Conservation (phyloP, 352 stramenopile species). For the Blastocystis sp. region DNA sequence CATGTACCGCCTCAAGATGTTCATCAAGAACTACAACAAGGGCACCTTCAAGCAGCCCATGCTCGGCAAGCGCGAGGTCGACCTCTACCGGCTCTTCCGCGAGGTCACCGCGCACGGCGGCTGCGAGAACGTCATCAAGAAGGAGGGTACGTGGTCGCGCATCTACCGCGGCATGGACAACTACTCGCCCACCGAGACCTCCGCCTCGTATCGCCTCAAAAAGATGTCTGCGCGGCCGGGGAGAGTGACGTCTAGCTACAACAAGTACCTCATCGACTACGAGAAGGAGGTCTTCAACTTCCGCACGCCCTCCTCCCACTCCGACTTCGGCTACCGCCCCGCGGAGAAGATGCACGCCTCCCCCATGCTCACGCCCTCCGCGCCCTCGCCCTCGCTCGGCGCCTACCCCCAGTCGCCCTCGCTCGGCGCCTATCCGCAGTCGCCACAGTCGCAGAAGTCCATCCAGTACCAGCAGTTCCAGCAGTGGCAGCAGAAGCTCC, state of each 20-base stretch:
- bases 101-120: slow-evolving; percentile 48
- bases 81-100: slow-evolving; percentile 52
- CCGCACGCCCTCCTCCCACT: neutral
- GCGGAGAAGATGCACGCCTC: neutral
- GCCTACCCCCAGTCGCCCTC: neutral
- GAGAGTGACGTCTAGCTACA: neutral
- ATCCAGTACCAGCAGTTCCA: neutral
- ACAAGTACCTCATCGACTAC: slow-evolving; percentile 44
- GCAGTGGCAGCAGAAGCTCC: neutral
- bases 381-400: neutral
- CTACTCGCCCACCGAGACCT: slow-evolving; percentile 42
- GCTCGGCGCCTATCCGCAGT: neutral
- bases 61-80: slow-evolving; percentile 31
- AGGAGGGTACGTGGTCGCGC: slow-evolving; percentile 47
- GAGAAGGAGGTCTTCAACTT: slow-evolving; percentile 55
- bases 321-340: neutral
- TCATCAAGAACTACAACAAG: neutral
- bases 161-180: slow-evolving; percentile 53
- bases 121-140: slow-evolving; percentile 37
- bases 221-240: neutral
- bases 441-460: neutral
- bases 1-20: slow-evolving; percentile 4
- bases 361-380: neutral
- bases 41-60: slow-evolving; percentile 6
- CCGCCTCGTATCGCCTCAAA: slow-evolving; percentile 49